Conservation (phyloP, 2,329 filamentous ascomycete genomes). For the Fusarium protoensiforme region DNA sequence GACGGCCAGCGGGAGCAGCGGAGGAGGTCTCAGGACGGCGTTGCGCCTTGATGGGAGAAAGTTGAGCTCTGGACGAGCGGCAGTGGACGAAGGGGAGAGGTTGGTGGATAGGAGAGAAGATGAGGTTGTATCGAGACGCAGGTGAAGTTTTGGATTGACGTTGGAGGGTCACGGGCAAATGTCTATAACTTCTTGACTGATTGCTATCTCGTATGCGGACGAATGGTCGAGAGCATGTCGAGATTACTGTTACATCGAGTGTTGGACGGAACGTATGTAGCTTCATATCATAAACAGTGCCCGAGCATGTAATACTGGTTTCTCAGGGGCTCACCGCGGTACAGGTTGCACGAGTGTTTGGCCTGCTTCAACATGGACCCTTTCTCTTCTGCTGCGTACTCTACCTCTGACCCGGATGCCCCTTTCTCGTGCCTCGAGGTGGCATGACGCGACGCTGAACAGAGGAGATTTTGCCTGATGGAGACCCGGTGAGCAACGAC, state of each 20-base stretch:
- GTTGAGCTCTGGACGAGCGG: constrained; percentile 13
- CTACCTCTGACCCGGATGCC: background rate
- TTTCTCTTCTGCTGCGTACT: background rate
- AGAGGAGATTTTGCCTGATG: background rate
- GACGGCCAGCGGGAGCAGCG: constrained; percentile 13
- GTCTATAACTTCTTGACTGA: background rate
- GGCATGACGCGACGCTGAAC: constrained; percentile 1
- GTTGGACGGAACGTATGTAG: constrained; percentile 5
- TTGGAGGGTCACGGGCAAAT: background rate
- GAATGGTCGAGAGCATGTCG: constrained; percentile 1
- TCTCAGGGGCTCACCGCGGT: background rate
- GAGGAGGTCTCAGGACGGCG: constrained; percentile 19
- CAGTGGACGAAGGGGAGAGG: constrained; percentile 3
- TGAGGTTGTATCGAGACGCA: constrained; percentile 24
- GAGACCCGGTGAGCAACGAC: constrained; percentile 15
- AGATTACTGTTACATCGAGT: background rate
- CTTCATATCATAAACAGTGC: background rate
- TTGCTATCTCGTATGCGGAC: constrained; percentile 4
- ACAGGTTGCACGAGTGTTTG: background rate
- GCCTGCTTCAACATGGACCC: background rate
- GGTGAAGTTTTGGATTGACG: constrained; percentile 11
- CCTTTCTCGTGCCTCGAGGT: constrained; percentile 6
- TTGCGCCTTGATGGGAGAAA: constrained; percentile 31
- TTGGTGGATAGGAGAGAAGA: constrained; percentile 14
- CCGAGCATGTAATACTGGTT: background rate